Conservation (phyloP, 257 asterid species). For the Forsythia suspensa region DNA sequence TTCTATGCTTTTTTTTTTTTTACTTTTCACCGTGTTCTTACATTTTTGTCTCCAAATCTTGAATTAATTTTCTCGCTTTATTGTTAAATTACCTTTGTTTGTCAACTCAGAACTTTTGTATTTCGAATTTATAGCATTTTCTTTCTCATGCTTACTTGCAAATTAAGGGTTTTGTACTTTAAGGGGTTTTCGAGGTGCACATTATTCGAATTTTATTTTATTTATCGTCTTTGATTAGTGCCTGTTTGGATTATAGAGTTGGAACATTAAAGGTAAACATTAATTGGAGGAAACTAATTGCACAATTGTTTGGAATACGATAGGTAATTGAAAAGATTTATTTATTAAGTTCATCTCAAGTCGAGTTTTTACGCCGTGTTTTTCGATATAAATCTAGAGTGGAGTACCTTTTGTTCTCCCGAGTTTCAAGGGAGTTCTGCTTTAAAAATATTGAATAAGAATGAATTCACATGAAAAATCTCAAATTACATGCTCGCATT, state of each 20-base stretch:
- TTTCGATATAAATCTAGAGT: neutral
- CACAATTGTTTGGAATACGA: neutral
- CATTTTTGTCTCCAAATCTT: constrained; percentile 1
- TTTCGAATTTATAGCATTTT: neutral
- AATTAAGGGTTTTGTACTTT: neutral
- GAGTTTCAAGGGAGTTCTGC: neutral
- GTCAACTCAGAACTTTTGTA: neutral
- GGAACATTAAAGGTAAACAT: neutral
- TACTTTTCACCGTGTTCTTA: neutral
- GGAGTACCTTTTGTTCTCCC: neutral
- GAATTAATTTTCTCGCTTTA: constrained; percentile 1
- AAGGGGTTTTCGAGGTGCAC: neutral
- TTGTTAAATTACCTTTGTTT: neutral
- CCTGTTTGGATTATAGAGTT: neutral
- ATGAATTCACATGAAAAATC: neutral
- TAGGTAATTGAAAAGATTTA: neutral
- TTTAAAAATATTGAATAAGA: neutral
- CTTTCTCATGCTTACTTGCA: neutral
- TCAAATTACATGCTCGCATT: neutral
- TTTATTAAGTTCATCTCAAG: neutral
- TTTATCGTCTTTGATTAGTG: neutral
- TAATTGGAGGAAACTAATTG: neutral
- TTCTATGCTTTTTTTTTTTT: neutral
- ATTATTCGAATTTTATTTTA: neutral
- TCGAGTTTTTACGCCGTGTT: neutral